Evolutionary conservation across 257 asterid genomes (phyloP).

Genomic region (Penstemon davidsonii): DNA sequence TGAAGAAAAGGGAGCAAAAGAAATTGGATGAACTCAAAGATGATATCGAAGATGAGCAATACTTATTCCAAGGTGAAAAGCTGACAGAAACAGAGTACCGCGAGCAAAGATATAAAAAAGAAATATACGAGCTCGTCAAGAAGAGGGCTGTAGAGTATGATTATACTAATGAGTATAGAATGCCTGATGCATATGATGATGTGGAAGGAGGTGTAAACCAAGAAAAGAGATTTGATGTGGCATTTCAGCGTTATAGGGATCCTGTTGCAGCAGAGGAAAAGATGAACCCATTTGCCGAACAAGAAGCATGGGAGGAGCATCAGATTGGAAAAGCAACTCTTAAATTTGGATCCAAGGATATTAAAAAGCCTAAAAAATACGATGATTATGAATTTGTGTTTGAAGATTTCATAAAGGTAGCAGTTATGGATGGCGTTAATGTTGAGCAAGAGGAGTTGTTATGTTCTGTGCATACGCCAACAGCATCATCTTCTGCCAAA

Average conservation of each 20-base stretch:
- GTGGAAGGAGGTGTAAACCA: slow-evolving; percentile 45
- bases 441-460: slow-evolving; percentile 50
- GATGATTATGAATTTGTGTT: slow-evolving; percentile 81
- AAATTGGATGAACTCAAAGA: slow-evolving; percentile 86
- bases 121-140: slow-evolving; percentile 79
- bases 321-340: slow-evolving; percentile 91
- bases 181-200: slow-evolving; percentile 67
- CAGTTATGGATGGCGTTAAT: slow-evolving; percentile 77
- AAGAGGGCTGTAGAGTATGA: slow-evolving; percentile 60
- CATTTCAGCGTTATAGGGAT: slow-evolving; percentile 57
- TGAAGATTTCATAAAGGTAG: slow-evolving; percentile 87
- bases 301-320: slow-evolving; percentile 98
- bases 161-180: slow-evolving; percentile 49
- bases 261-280: slow-evolving; percentile 59
- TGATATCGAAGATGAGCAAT: slow-evolving; percentile 86
- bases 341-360: slow-evolving; percentile 70
- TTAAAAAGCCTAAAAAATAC: slow-evolving; percentile 38
- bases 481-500: slow-evolving; percentile 57
- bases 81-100: slow-evolving; percentile 66
- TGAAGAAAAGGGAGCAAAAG: slow-evolving; percentile 72
- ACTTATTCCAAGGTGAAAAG: slow-evolving; percentile 75
- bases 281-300: slow-evolving; percentile 96
- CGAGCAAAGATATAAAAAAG: slow-evolving; percentile 71
- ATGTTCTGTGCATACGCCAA: slow-evolving; percentile 29
- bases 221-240: slow-evolving; percentile 49